Percentiles rank a stretch among this genome's conserved stretches.
Evolutionary conservation across 2,329 filamentous ascomycete genomes (phyloP).

Genomic region (Ceratocystis ficicola): DNA sequence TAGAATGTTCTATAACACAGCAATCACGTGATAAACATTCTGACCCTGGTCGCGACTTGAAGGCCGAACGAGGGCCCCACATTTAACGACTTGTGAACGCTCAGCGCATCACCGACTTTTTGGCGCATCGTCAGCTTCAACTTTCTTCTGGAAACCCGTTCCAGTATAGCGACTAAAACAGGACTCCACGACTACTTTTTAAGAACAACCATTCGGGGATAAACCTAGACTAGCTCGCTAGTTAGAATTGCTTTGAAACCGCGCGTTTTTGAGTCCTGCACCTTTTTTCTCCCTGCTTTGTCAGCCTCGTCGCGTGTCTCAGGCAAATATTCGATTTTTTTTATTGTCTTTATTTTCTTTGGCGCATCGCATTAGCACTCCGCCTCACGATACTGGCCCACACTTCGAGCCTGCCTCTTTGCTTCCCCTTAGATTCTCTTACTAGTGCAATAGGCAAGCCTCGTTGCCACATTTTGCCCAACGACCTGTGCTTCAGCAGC

Average conservation of each 20-base stretch:
- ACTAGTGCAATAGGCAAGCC: neutral
- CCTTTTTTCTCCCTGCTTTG: neutral
- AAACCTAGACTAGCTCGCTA: neutral
- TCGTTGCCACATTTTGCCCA: neutral
- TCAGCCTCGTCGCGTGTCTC: constrained; percentile 19
- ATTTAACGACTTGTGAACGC: neutral
- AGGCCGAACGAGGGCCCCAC: neutral
- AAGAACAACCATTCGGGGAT: neutral
- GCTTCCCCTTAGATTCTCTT: neutral
- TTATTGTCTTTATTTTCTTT: neutral
- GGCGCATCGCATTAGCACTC: constrained; percentile 2
- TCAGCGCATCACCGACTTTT: neutral
- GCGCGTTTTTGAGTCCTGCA: neutral
- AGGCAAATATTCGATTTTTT: constrained; percentile 13
- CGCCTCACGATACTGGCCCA: neutral
- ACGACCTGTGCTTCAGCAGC: constrained; percentile 6
- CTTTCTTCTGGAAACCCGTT: neutral
- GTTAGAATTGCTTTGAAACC: neutral
- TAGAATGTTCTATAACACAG: no score
- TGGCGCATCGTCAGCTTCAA: constrained; percentile 5
- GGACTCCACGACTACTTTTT: neutral
- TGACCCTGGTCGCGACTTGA: neutral
- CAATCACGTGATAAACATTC: neutral
- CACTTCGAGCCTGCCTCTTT: neutral
- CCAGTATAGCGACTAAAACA: neutral